phyloP scores from a whole-genome alignment of 805 yeast species.

The Ogataea dorogensis region DNA sequence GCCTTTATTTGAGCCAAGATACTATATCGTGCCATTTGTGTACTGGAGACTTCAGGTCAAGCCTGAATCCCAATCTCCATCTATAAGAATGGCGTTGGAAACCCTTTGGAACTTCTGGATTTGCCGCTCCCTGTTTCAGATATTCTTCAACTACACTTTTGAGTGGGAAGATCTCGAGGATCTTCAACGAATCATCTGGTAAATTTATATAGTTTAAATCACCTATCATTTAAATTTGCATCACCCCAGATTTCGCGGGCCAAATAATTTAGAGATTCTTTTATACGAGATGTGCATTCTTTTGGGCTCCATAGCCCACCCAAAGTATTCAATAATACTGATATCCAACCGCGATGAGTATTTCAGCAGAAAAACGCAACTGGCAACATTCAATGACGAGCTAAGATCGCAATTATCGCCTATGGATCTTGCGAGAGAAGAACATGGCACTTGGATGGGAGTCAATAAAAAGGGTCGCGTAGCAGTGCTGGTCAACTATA shows the following conservation, averaged over 20 bases:
- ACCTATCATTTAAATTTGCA: conserved; percentile 11
- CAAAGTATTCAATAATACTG: conserved; percentile 70
- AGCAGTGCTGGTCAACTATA: conserved; percentile 73
- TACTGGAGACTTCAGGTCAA: conserved; percentile 64
- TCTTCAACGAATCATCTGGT: conserved; percentile 89
- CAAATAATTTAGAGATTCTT: background rate
- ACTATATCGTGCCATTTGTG: conserved; percentile 78
- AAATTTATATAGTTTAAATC: background rate
- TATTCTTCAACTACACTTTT: conserved; percentile 65
- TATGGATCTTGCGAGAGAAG: conserved; percentile 65
- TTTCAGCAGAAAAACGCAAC: conserved; percentile 67
- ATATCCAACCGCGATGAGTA: conserved; percentile 88
- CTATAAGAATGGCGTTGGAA: conserved; percentile 49
- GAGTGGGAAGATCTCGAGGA: conserved; percentile 63
- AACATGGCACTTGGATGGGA: conserved; percentile 93
- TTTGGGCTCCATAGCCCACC: conserved; percentile 63
- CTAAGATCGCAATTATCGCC: conserved; percentile 54
- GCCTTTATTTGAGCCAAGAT: conserved; percentile 92
- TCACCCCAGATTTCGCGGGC: conserved; percentile 1
- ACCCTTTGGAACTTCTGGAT: conserved; percentile 59
- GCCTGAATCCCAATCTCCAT: conserved; percentile 37
- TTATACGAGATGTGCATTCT: conserved; percentile 68
- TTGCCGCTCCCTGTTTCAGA: conserved; percentile 48
- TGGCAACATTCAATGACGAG: conserved; percentile 41
- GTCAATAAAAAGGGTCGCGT: conserved; percentile 51